Evolutionary conservation across 2,329 filamentous ascomycete species (phyloP), one percentile per base, ranked within the genome.

Genomic region (Epichloe glyceriae): DNA sequence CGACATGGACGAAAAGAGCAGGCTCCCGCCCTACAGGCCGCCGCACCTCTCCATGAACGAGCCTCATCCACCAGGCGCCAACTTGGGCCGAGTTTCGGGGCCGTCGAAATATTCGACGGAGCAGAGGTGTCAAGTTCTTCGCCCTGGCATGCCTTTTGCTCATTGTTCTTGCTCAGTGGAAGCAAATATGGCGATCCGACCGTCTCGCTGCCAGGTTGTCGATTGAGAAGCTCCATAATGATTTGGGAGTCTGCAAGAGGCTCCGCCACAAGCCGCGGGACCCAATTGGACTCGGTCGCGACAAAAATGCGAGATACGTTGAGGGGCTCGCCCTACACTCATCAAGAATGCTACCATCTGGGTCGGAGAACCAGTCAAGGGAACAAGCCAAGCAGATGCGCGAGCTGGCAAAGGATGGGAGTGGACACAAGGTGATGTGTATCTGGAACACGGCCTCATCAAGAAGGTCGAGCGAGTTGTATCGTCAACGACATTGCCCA

Each of bases 311-410:
- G 19, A 74, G 82, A 46, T 82, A 77, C 59, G 63, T 82, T 42
- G 70, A 78, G 3, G 78, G 48, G 72, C 75, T 49, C 74, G 73
- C 54, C 74, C 82, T 0, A 79, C 79, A 0, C 70, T 85, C 40
- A 83, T 85, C 56, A 76, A 73, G 54, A 85, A 85, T 60, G 82
- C 82, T 4, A 80, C 76, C 1, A 71, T 85, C 19, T 85, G 82
- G 82, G 70, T 78, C 3, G 82, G 82, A 35, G 81, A 85, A 64
- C 77, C 82, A 0, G 62, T 59, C 0, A 52, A 70, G 35, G 78
- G 78, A 10, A 69, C 66, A 1, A 73, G 71, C 6, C 61, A 68
- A 5, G 73, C 75, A 44, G 78, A 80, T 56, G 77, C 78, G 1
- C 71, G 72, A 40, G 70, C 69, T 30, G 81, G 81, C 17, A 75